phyloP scores from a whole-genome alignment of 495 filamentous ascomycete genomes.

The Penicilliopsis zonata region DNA sequence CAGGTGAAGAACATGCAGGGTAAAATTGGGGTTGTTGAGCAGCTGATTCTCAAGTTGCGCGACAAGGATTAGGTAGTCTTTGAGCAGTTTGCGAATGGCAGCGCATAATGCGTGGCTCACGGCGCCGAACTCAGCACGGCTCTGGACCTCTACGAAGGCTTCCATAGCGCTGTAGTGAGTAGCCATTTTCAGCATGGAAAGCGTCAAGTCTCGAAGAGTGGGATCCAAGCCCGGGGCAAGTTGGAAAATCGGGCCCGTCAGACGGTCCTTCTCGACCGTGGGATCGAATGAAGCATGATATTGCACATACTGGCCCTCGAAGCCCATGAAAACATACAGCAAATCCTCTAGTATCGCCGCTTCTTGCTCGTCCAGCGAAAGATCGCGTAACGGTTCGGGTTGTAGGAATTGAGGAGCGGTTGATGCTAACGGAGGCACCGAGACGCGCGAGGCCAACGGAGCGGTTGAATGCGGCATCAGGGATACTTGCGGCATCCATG shows the following conservation, averaged over 20 bases:
- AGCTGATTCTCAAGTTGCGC: conserved; percentile 88
- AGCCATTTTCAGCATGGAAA: conserved; percentile 88
- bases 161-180: conserved; percentile 86
- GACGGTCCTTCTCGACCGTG: conserved; percentile 66
- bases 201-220: conserved; percentile 75
- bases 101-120: conserved; percentile 95
- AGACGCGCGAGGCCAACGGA: conserved; percentile 77
- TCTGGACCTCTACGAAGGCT: conserved; percentile 87
- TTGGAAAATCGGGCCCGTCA: conserved; percentile 68
- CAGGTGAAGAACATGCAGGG: conserved; percentile 81
- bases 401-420: conserved; percentile 58
- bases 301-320: conserved; percentile 91
- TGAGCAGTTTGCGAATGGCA: conserved; percentile 77
- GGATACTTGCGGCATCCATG: conserved; percentile 77
- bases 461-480: conserved; percentile 78
- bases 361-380: conserved; percentile 75
- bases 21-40: conserved; percentile 76
- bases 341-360: conserved; percentile 78
- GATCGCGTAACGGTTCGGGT: conserved; percentile 56
- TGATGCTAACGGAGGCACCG: conserved; percentile 67
- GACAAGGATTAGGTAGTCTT: conserved; percentile 86
- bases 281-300: conserved; percentile 75
- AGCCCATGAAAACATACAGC: conserved; percentile 95
- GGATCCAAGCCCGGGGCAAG: conserved; percentile 80
- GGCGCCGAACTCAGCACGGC: conserved; percentile 84